phyloP scores from a whole-genome alignment of 169 alveolate genomes.

The Blepharisma undulans region DNA sequence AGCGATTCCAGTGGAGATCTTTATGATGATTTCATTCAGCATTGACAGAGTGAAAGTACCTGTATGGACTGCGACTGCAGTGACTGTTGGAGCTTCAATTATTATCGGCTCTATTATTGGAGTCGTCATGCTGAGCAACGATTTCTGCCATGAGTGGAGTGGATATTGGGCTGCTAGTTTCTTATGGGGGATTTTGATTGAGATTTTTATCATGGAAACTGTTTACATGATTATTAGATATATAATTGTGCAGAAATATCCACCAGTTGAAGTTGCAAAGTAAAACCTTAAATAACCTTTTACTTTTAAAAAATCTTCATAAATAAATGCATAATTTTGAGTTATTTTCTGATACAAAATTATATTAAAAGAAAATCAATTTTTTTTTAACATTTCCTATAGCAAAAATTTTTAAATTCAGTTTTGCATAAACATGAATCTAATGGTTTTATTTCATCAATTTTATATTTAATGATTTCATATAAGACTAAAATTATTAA shows the following conservation, averaged over 20 bases:
- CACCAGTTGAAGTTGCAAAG: not conserved
- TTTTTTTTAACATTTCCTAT: no score
- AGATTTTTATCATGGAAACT: not conserved
- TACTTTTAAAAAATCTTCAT: not conserved
- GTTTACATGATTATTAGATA: not conserved
- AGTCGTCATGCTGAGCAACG: not conserved
- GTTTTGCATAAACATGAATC: no score
- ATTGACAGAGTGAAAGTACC: not conserved
- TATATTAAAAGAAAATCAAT: no score
- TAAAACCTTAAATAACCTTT: not conserved
- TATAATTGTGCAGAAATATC: not conserved
- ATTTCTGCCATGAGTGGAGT: not conserved
- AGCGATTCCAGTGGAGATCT: not conserved
- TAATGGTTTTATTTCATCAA: no score
- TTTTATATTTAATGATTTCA: no score
- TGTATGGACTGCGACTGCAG: not conserved
- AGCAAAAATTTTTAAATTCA: no score
- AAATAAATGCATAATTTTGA: no score
- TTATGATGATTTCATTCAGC: not conserved
- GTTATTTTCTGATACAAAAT: no score
- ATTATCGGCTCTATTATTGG: not conserved
- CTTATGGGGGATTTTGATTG: constrained; percentile 12
- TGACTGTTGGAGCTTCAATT: not conserved
- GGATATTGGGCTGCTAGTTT: constrained; percentile 13
- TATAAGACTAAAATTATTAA: not conserved